Evolutionary conservation across 306 rosid genomes (phyloP), one percentile per base, ranked within the genome.

Genomic region (Potentilla sterilis): DNA sequence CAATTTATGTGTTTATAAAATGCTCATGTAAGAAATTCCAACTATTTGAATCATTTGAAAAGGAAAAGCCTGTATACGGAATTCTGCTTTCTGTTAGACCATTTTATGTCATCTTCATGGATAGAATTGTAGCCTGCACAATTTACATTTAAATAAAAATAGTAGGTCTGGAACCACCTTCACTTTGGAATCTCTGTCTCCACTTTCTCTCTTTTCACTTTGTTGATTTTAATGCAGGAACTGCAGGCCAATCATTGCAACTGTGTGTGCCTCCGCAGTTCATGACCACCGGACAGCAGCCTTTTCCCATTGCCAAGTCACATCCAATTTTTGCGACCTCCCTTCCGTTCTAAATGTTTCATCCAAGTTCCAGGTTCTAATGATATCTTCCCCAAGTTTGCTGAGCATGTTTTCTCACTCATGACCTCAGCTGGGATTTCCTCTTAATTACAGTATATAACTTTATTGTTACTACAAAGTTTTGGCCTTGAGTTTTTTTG

Each of bases 191-290:
- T 28, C 5, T 44, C 13, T 19, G 28, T 12, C 67, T 75, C 42
- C 54, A 70, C 32, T 58, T 78, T 58, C 65, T 59, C 40, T 48
- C 72, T 64, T 62, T 71, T 77, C 58, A 44, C 74, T 57, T 28
- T 67, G 18, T 38, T 47, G 24, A 59, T 59, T 55, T 61, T 55
- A 80, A 80, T 75, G 82, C 88, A 93, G 98, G 89, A 72, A 77
- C 75, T 66, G 69, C 85, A 71, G 84, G 84, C 77, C 96, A 86
- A 81, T 83, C 89, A 49, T 77, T 91, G 86, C 96, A 85, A 75
- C 70, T 86, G 35, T 83, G 85, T 52, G 85, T 83, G 72, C 90
- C 96, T 67, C 88, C 84, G 0, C 86, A 92, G 11, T 81, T 82
- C 70, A 38, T 89, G 79, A 70, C 89, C 49, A 69, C 72, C 55